Conservation (phyloP, 495 filamentous ascomycete genomes). For the Penicillium soppii region DNA sequence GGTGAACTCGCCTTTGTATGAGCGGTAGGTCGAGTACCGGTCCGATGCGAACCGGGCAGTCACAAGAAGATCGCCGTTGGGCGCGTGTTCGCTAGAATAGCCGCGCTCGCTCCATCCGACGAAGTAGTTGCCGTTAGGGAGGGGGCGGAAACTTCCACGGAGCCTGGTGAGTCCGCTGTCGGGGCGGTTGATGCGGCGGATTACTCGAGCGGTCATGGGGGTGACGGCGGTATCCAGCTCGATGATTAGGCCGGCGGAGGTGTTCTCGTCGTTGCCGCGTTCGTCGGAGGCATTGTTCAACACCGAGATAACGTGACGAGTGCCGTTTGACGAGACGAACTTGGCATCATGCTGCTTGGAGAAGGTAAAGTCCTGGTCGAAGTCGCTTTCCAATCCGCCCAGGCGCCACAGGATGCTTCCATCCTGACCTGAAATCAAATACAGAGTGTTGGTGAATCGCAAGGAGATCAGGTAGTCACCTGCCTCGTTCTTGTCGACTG, state of each 20-base stretch:
- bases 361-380: constrained; percentile 51
- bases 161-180: constrained; percentile 52
- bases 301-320: constrained; percentile 49
- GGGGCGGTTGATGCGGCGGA: constrained; percentile 44
- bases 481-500: constrained; percentile 40
- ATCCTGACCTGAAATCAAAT: constrained; percentile 55
- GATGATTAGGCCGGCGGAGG: constrained; percentile 55
- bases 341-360: constrained; percentile 62
- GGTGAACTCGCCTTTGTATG: constrained; percentile 40
- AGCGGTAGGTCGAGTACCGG: constrained; percentile 42
- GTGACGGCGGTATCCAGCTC: constrained; percentile 44
- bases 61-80: constrained; percentile 53
- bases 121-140: constrained; percentile 55
- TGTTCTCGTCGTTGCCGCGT: constrained; percentile 33
- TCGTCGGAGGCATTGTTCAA: constrained; percentile 56
- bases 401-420: constrained; percentile 60
- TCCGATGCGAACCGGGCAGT: constrained; percentile 35
- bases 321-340: constrained; percentile 51
- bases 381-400: constrained; percentile 45
- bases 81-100: constrained; percentile 55
- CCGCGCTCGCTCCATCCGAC: constrained; percentile 59
- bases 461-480: constrained; percentile 61
- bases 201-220: constrained; percentile 45
- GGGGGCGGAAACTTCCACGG: constrained; percentile 58
- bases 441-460: constrained; percentile 55